A percentile compares a stretch with the other conserved stretches of the same genome.
These are phyloP conservation scores for Nepenthes mirabilis DNA, from an alignment of 148 eudicot genomes.

Conservation along the genomic window DNA sequence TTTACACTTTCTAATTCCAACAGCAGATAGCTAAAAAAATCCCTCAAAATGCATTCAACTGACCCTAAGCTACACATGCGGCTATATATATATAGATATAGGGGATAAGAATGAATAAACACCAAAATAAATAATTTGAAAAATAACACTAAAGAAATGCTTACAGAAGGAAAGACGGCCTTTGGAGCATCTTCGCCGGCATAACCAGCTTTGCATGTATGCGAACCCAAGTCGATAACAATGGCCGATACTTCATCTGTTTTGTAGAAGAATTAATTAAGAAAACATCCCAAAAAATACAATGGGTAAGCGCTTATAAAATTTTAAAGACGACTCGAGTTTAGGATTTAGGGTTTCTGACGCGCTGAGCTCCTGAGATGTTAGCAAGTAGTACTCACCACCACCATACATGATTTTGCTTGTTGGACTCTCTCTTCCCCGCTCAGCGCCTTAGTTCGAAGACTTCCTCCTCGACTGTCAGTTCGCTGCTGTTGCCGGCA, in stretches of 20 bases:
- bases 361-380: neutral
- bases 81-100: too few species aligned
- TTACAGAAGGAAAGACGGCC: constrained; percentile 92
- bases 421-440: neutral
- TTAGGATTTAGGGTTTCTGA: constrained; percentile 1
- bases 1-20: too few species aligned
- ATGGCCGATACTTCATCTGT: constrained; percentile 96
- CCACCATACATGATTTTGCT: constrained; percentile 36
- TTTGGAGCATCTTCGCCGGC: constrained; percentile 99
- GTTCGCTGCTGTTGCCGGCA: too few species aligned
- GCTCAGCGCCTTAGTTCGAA: neutral
- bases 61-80: too few species aligned
- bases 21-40: too few species aligned
- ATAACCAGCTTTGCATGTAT: constrained; percentile 94
- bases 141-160: constrained; percentile 1
- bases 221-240: constrained; percentile 85
- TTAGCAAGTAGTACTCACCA: constrained; percentile 15
- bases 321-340: neutral
- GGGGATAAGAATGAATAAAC: too few species aligned
- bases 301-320: neutral
- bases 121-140: too few species aligned
- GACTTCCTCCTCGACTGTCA: too few species aligned
- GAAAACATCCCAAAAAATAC: neutral
- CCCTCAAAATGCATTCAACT: too few species aligned
- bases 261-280: neutral